phyloP scores from a whole-genome alignment of 441 rosid genomes.

The Erysimum cheiri region DNA sequence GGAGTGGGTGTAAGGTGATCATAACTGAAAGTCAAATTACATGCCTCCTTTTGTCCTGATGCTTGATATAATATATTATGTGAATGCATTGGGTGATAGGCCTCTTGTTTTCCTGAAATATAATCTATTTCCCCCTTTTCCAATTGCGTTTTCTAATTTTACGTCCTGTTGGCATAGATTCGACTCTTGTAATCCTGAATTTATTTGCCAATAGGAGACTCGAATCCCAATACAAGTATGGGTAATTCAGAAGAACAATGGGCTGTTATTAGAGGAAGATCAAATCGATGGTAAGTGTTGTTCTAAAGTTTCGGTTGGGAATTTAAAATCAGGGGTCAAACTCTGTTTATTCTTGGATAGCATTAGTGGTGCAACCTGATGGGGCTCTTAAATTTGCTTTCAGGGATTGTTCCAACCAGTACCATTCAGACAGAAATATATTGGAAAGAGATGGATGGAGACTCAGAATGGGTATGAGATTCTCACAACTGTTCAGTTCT shows the following conservation, averaged over 20 bases:
- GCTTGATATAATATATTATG: background rate
- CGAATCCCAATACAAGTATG: conserved; percentile 89
- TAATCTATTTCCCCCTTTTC: conserved; percentile 10
- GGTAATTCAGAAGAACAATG: conserved; percentile 79
- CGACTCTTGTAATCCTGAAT: conserved; percentile 28
- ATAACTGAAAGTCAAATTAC: conserved; percentile 16
- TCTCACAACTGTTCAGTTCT: conserved; percentile 33
- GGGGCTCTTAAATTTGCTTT: conserved; percentile 35
- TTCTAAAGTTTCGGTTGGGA: conserved; percentile 24
- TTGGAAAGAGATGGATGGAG: conserved; percentile 97
- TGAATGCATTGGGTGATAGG: conserved; percentile 18
- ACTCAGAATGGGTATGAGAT: conserved; percentile 93
- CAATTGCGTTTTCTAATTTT: background rate
- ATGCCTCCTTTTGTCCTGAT: conserved; percentile 20
- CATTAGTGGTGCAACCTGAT: conserved; percentile 31
- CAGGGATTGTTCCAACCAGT: conserved; percentile 82
- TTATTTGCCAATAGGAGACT: conserved; percentile 63
- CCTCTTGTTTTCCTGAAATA: conserved; percentile 6
- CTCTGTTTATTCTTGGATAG: conserved; percentile 14
- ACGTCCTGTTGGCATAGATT: conserved; percentile 21
- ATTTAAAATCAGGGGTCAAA: conserved; percentile 2
- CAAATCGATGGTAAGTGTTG: conserved; percentile 68
- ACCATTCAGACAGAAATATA: conserved; percentile 73
- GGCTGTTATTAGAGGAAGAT: conserved; percentile 75
- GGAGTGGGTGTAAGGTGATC: conserved; percentile 9